Base-by-base conservation (phyloP, 352 stramenopile species). In the Achlya hypogyna region DNA sequence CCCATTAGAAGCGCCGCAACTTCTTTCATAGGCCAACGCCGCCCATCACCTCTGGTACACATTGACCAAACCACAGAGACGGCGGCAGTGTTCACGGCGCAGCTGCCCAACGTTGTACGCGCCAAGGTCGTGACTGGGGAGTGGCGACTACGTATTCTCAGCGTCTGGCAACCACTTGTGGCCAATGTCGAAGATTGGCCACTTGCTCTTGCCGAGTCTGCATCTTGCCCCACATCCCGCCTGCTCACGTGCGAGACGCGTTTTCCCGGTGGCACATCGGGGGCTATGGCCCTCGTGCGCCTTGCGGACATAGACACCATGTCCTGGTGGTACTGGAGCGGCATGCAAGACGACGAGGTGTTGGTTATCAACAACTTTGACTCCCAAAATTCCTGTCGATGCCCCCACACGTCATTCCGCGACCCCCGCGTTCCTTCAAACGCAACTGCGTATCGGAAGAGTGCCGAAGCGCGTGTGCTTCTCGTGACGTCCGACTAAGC, bases 261-360 rank as follows among this genome's bases (percentile, higher is more conserved):
- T 4, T 34, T 67, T 28, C 16, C 60, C 8, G 9, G 31, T 8
- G 35, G 34, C 25, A 23, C 23, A 6, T 16, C 10, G 14, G 60
- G 60, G 5, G 60, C 45, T 31, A 67, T 67, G 60, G 51, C 60
- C 5, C 42, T 67, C 31, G 51, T 67, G 45, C 49, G 25, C 16
- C 12, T 20, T 20, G 23, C n/a, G 1, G 35, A 47, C 22, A 14
- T 31, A 20, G 34, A 32, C 31, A 45, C 23, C 10, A 12, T 56
- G 23, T 4, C 12, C 18, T 67, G 60, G 60, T 67, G 60, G 60
- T 67, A 67, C 51, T 67, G 60, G 60, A 67, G 60, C 34, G 31
- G n/a, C 10, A 67, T 67, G 60, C 22, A 31, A 4, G 4, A 22
- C 8, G 10, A 54, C n/a, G 60, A 67, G 5, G 42, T 58, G 18